These are phyloP conservation scores for Chaetomium olivaceum DNA, from an alignment of 2,329 filamentous ascomycete genomes.

Conservation along the genomic window DNA sequence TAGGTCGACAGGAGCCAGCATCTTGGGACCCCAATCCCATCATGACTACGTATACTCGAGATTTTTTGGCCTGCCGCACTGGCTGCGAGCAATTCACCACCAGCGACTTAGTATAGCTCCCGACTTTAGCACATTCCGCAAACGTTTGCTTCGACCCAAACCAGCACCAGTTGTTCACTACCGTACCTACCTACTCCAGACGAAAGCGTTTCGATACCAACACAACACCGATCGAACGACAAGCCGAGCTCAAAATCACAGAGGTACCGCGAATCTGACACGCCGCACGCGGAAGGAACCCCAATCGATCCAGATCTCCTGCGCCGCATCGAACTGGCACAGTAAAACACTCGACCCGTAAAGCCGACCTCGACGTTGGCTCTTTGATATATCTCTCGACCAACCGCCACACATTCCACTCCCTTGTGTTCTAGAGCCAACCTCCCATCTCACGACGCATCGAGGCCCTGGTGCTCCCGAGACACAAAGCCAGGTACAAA, in stretches of 20 bases:
- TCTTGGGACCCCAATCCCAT: background rate
- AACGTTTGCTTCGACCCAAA: background rate
- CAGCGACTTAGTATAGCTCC: background rate
- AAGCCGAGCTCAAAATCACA: background rate
- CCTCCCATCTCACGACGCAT: background rate
- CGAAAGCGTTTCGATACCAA: background rate
- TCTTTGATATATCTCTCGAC: slow-evolving; percentile 2
- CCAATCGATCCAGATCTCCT: slow-evolving; percentile 1
- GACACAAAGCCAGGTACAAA: background rate
- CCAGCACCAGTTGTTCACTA: background rate
- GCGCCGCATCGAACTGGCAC: slow-evolving; percentile 10
- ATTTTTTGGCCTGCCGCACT: background rate
- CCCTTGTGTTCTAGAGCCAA: background rate
- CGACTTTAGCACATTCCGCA: background rate
- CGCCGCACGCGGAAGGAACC: background rate
- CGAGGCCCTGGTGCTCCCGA: background rate
- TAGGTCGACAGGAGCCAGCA: background rate
- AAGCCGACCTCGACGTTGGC: background rate
- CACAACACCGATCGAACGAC: background rate
- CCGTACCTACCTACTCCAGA: background rate
- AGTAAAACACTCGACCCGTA: background rate
- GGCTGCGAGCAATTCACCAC: background rate
- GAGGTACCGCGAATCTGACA: background rate
- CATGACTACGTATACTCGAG: background rate
- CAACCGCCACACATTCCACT: slow-evolving; percentile 3